Evolutionary conservation across 768 basidiomycete genomes (phyloP), one percentile per base, ranked within the genome.

Genomic region (Strobilomyces echinocephalus): DNA sequence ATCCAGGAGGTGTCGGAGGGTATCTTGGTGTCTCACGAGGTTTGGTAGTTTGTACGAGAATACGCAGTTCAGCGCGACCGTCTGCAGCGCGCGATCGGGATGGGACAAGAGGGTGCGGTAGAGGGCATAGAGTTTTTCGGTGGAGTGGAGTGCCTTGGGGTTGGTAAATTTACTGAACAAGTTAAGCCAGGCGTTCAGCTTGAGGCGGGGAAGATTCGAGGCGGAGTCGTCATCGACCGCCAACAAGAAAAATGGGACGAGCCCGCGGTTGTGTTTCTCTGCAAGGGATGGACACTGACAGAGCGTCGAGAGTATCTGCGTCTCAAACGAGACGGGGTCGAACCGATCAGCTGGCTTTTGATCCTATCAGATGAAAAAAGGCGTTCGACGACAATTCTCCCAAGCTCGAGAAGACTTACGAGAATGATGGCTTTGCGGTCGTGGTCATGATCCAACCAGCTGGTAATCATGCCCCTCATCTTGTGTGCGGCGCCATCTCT

Each of bases 101-200:
- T 93, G 86, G 5, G 93, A 85, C 21, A 98, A 79, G 20, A 91
- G 77, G n/a, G 79, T 72, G 14, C 78, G 76, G 70, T 94, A 95
- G 21, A 92, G 65, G 2, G 73, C 47, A 39, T 79, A 80, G 5
- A 98, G 76, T 0, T 77, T 76, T 9, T 86, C 78, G 0, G 89
- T 81, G 8, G 82, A 76, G 63, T 84, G 79, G 2, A 95, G 73
- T 0, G 92, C 90, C 71, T 91, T 95, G n/a, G 95, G 95, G 64
- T 97, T 98, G 60, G 74, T 73, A 66, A 99, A 90, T 66, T 94
- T 95, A 46, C 89, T 79, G 69, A 97, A 91, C 11, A 98, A 77
- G 18, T 80, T 80, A 26, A 98, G 81, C 85, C 91, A 98, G 0
- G 81, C 76, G 15, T 72, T 72, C 10, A 97, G 79, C 63, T 84